Conservation (phyloP, 164 flowering plant genomes). For the Vitis amurensis region DNA sequence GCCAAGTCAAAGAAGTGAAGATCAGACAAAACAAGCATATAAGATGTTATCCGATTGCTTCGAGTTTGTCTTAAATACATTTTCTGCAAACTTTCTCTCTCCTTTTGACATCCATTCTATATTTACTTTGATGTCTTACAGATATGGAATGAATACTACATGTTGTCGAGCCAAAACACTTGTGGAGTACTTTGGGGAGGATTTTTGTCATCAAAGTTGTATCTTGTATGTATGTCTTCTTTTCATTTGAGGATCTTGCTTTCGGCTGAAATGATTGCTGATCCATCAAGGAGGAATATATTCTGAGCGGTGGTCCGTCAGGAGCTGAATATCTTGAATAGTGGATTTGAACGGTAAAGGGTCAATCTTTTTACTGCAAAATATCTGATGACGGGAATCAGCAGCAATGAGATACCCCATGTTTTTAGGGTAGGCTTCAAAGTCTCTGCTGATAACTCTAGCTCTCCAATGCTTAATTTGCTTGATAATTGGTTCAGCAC, state of each 20-base stretch:
- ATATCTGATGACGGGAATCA: too few species aligned
- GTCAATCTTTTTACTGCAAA: too few species aligned
- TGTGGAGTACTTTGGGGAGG: constrained; percentile 89
- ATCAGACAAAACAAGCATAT: constrained; percentile 72
- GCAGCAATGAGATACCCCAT: too few species aligned
- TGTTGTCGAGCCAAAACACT: constrained; percentile 77
- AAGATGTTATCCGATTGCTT: constrained; percentile 84
- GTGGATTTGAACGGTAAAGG: too few species aligned
- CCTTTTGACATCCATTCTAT: constrained; percentile 6
- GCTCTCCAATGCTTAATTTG: too few species aligned
- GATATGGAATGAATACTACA: constrained; percentile 84
- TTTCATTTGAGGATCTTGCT: constrained; percentile 8
- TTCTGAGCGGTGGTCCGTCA: too few species aligned
- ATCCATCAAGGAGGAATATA: too few species aligned
- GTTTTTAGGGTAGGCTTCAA: too few species aligned
- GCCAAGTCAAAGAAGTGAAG: constrained; percentile 79
- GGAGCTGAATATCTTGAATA: too few species aligned
- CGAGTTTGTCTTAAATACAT: constrained; percentile 38
- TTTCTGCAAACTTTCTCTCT: neutral
- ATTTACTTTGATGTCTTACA: constrained; percentile 27
- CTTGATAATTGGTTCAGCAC: too few species aligned
- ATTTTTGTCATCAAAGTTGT: constrained; percentile 52
- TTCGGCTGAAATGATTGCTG: too few species aligned
- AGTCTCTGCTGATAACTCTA: too few species aligned
- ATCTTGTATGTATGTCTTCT: constrained; percentile 48